Evolutionary conservation across 1,284 basidiomycete species (phyloP).

Genomic region (Porogramme epimiltina): DNA sequence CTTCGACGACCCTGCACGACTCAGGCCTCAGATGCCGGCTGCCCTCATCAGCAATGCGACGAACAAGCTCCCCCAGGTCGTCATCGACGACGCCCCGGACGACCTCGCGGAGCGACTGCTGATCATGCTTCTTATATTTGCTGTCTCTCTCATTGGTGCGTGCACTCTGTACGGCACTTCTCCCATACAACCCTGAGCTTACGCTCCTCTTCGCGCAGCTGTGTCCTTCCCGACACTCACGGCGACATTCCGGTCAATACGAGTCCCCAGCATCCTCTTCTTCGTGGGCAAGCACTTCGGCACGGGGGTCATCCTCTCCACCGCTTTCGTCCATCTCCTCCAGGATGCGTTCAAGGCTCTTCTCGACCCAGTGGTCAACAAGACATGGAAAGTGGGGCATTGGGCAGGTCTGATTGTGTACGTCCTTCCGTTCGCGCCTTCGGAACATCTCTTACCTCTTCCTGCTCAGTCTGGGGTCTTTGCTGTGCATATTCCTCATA

Average conservation of each 20-base stretch:
- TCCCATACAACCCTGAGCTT: neutral
- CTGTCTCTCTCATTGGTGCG: conserved; percentile 39
- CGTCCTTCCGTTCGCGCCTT: conserved; percentile 28
- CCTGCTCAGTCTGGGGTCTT: conserved; percentile 52
- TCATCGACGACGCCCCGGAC: neutral
- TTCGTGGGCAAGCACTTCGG: conserved; percentile 84
- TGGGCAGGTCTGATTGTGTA: conserved; percentile 75
- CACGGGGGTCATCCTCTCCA: conserved; percentile 78
- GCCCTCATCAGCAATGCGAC: neutral
- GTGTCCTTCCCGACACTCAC: conserved; percentile 71
- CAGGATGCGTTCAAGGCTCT: conserved; percentile 73
- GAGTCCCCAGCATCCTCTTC: conserved; percentile 67
- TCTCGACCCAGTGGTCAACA: conserved; percentile 45
- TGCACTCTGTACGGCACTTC: neutral
- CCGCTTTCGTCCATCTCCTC: conserved; percentile 77
- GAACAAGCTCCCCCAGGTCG: conserved; percentile 1
- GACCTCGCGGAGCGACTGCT: conserved; percentile 19
- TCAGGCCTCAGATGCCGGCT: too few relatives aligned
- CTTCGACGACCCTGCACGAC: too few relatives aligned
- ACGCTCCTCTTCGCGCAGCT: conserved; percentile 39
- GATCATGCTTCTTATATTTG: conserved; percentile 36
- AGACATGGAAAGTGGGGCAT: conserved; percentile 48
- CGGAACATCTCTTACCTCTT: neutral
- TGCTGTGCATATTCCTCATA: conserved; percentile 71
- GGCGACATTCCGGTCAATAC: conserved; percentile 49